Evolutionary conservation across 2,329 filamentous ascomycete genomes (phyloP), one percentile per base, ranked within the genome.

Genomic region (Aspergillus costaricaensis): DNA sequence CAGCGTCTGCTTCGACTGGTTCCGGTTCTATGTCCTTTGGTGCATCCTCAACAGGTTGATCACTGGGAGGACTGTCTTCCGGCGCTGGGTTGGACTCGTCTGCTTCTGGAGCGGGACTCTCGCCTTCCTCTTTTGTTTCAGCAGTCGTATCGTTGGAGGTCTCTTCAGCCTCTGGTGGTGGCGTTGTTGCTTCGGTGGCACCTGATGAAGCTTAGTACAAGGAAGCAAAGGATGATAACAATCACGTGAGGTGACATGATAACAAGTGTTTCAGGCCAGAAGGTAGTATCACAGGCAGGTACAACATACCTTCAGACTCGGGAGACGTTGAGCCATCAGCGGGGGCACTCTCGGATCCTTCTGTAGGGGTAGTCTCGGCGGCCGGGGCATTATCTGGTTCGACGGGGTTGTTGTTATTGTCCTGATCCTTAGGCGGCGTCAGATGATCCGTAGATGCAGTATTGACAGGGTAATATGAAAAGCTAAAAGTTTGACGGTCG

Each of bases 401-500:
- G 69, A 69, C 67, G 68, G 66, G 59, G 63, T 72, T 63, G 67
- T 72, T 73, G 68, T 70, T 36, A 36, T 36, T 74, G 65, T 72
- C 72, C 68, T 77, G 73, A 65, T 74, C 70, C 66, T 78, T 70
- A 65, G 71, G 68, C 65, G 68, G 66, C 65, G 74, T 74, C 72
- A 74, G 70, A 70, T 59, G 48, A 65, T 70, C 67, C 63, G 70
- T 63, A 68, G 67, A 67, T 62, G 68, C 58, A 69, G 68, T 61
- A 66, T 64, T 59, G 60, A 78, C 71, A 68, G 74, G 72, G 68
- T 77, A 73, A 65, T 67, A 72, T 67, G 71, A 72, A 63, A 71
- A 78, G 67, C 70, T 62, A 57, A 72, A 64, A 65, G 76, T 76
- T 63, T 71, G 64, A 70, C 62, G 72, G 69, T 80, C 77, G 70